These are phyloP conservation scores for Mycena vitilis DNA, from an alignment of 768 basidiomycete species.

Conservation along the genomic window DNA sequence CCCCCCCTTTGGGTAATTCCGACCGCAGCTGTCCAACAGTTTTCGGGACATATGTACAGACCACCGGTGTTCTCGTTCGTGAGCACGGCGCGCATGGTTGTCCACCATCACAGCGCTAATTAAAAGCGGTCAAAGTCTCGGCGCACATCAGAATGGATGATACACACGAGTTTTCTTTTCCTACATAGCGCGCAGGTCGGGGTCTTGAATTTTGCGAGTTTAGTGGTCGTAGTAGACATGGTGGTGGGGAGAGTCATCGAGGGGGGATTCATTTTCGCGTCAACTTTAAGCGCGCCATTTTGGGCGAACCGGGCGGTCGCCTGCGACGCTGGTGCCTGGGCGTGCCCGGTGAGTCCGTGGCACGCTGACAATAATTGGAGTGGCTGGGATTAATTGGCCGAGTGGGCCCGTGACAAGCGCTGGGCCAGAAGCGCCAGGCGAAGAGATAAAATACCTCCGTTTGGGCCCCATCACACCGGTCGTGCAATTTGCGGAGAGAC, in stretches of 20 bases:
- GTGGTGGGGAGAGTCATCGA: neutral
- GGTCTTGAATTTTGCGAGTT: conserved; percentile 35
- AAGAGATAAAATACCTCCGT: too few species aligned
- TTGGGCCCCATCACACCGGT: too few species aligned
- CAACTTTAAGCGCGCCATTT: conserved; percentile 2
- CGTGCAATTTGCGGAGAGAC: too few species aligned
- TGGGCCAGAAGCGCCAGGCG: too few species aligned
- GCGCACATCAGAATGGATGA: neutral
- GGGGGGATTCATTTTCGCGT: neutral
- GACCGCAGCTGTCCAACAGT: conserved; percentile 33
- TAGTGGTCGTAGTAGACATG: conserved; percentile 10
- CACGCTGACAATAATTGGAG: neutral
- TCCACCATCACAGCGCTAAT: conserved; percentile 34
- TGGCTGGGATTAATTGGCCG: too few species aligned
- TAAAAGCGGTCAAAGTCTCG: neutral
- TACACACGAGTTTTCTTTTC: conserved; percentile 30
- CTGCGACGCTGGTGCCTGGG: conserved; percentile 28
- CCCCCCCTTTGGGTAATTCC: conserved; percentile 35
- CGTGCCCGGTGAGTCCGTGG: conserved; percentile 24
- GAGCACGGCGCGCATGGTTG: conserved; percentile 34
- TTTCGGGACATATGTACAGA: conserved; percentile 32
- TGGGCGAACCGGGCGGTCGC: conserved; percentile 11
- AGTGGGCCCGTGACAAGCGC: too few species aligned
- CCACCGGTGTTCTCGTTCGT: conserved; percentile 33
- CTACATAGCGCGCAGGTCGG: conserved; percentile 34